phyloP scores from a whole-genome alignment of 2,329 filamentous ascomycete species.

The Incumbomyces lentus region DNA sequence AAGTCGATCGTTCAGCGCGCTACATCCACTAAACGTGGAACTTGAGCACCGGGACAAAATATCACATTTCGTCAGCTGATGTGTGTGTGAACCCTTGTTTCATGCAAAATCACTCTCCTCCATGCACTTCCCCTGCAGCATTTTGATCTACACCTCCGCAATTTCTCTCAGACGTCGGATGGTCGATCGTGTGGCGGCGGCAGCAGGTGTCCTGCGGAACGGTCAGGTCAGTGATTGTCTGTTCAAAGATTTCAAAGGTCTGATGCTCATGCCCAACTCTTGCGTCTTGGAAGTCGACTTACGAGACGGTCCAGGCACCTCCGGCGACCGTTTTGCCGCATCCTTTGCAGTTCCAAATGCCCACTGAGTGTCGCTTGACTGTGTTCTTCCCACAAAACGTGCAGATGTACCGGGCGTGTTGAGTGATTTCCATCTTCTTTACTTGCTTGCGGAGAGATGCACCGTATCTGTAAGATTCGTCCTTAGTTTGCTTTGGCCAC shows the following conservation, averaged over 20 bases:
- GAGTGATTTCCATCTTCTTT: constrained; percentile 99
- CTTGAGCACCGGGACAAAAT: constrained; percentile 3
- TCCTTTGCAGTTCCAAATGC: constrained; percentile 93
- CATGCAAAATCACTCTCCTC: constrained; percentile 13
- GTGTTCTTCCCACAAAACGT: constrained; percentile 97
- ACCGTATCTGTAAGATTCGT: constrained; percentile 65
- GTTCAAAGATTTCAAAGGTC: too few species aligned
- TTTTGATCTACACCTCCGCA: constrained; percentile 58
- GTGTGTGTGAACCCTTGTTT: neutral
- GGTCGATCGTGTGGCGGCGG: constrained; percentile 88
- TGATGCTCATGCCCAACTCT: too few species aligned
- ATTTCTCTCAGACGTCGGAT: constrained; percentile 96
- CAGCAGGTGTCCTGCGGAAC: constrained; percentile 66
- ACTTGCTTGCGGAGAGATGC: constrained; percentile 98
- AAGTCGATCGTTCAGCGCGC: constrained; percentile 5
- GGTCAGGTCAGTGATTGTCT: neutral
- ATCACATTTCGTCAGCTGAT: constrained; percentile 5
- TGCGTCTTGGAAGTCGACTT: constrained; percentile 42
- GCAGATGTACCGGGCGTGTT: constrained; percentile 91
- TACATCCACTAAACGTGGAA: neutral
- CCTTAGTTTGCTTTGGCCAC: neutral
- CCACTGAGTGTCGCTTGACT: constrained; percentile 80
- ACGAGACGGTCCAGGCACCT: constrained; percentile 94
- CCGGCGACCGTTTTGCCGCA: constrained; percentile 92
- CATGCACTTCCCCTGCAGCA: constrained; percentile 10